Evolutionary conservation across 352 stramenopile species (phyloP).

Genomic region (Phytophthora constricta): DNA sequence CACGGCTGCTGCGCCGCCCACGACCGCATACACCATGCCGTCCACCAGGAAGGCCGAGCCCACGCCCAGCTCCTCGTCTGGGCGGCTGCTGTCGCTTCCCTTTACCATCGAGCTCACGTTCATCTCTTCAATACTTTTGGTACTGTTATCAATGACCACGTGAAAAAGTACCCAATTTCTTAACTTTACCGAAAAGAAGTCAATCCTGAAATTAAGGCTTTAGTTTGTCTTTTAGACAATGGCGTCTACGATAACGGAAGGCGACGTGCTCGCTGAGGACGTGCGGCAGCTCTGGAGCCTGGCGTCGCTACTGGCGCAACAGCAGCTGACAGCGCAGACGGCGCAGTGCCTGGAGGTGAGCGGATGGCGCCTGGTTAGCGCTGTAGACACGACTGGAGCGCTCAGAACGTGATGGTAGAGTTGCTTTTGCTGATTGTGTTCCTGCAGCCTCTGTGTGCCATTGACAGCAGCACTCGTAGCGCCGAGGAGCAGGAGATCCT

Average conservation of each 20-base stretch:
- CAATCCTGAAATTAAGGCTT: too few species aligned
- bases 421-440: too few species aligned
- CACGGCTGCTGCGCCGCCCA: conserved; percentile 59
- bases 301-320: conserved; percentile 48
- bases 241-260: conserved; percentile 20
- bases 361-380: background rate
- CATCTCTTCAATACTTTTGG: conserved; percentile 19
- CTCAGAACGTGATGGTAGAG: too few species aligned
- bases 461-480: conserved; percentile 21
- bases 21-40: conserved; percentile 69
- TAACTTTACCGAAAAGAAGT: too few species aligned
- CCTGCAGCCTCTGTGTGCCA: conserved; percentile 41
- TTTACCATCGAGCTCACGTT: conserved; percentile 16
- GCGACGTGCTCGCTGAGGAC: conserved; percentile 29
- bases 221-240: conserved; percentile 13
- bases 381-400: background rate
- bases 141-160: too few species aligned
- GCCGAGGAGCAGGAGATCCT: conserved; percentile 32
- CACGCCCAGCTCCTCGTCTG: conserved; percentile 56
- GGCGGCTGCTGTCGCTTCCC: conserved; percentile 10
- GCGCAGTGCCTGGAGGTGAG: conserved; percentile 59
- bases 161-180: too few species aligned
- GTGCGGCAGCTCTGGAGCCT: conserved; percentile 71
- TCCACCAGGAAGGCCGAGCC: conserved; percentile 72
- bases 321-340: conserved; percentile 48